Conservation (phyloP, 805 yeast species). For the Teunomyces stri region DNA sequence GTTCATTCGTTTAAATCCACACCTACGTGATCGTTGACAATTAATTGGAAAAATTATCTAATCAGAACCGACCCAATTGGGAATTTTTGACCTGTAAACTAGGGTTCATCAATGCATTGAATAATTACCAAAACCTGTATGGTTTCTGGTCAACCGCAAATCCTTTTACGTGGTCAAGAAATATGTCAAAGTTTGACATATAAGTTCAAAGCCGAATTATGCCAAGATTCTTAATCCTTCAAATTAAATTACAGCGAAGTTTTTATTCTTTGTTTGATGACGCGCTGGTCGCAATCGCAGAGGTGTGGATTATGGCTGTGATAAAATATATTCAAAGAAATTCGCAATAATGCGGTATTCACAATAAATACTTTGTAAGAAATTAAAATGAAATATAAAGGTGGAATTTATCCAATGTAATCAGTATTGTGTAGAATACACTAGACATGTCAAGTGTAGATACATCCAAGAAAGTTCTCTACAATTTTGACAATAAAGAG, state of each 20-base stretch:
- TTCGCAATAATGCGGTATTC: too few relatives aligned
- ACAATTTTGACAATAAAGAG: neutral
- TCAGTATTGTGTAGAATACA: neutral
- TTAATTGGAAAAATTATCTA: too few relatives aligned
- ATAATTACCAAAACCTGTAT: too few relatives aligned
- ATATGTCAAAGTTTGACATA: neutral
- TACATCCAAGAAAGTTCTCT: neutral
- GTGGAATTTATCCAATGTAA: neutral
- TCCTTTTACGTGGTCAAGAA: too few relatives aligned
- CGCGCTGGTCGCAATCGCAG: neutral
- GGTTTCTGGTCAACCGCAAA: too few relatives aligned
- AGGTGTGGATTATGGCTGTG: neutral
- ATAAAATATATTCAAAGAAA: neutral
- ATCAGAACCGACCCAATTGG: too few relatives aligned
- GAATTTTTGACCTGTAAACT: too few relatives aligned
- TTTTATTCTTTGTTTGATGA: neutral
- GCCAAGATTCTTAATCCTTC: neutral
- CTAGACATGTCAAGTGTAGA: neutral
- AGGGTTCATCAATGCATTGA: too few relatives aligned
- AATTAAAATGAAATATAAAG: neutral
- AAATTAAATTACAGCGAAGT: neutral
- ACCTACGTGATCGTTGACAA: too few relatives aligned
- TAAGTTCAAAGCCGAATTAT: neutral
- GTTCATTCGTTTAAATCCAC: too few relatives aligned
- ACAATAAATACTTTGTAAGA: too few relatives aligned